These are phyloP conservation scores for Leucocoprinus leucothites DNA, from an alignment of 768 basidiomycete genomes.

Conservation along the genomic window DNA sequence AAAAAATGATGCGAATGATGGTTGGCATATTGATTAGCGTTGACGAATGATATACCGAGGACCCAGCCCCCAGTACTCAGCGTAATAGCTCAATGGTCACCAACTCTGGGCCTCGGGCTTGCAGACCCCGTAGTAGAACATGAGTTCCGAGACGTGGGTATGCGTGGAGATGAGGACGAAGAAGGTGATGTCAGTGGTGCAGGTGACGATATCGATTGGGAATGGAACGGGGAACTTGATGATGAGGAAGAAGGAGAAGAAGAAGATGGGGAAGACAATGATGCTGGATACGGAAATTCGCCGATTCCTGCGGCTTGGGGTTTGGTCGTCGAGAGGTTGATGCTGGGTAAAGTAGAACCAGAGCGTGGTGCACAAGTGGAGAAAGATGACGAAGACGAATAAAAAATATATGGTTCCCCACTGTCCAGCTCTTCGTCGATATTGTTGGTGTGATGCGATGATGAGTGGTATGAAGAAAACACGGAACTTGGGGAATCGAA, in stretches of 20 bases:
- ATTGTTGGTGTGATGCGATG: background rate
- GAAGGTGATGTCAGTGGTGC: background rate
- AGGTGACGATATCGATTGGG: background rate
- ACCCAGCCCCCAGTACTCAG: too few species aligned
- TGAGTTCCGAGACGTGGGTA: background rate
- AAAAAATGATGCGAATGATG: too few species aligned
- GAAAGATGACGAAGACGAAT: background rate
- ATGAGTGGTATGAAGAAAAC: background rate
- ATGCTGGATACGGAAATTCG: conserved; percentile 1
- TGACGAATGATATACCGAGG: too few species aligned
- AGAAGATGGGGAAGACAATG: too few species aligned
- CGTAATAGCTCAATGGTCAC: background rate
- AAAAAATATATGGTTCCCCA: conserved; percentile 9
- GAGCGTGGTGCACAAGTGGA: background rate
- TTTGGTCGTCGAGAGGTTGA: background rate
- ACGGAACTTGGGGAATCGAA: conserved; percentile 5
- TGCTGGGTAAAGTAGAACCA: background rate
- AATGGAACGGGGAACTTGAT: background rate
- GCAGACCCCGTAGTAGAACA: background rate
- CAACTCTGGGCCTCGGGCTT: background rate
- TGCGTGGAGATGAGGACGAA: background rate
- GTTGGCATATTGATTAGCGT: too few species aligned
- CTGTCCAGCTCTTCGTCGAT: background rate
- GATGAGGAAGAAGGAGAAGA: background rate
- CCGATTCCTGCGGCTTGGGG: conserved; percentile 3